Base-by-base conservation (phyloP, 179 eudicot species). In the Amaranthus tricolor region DNA sequence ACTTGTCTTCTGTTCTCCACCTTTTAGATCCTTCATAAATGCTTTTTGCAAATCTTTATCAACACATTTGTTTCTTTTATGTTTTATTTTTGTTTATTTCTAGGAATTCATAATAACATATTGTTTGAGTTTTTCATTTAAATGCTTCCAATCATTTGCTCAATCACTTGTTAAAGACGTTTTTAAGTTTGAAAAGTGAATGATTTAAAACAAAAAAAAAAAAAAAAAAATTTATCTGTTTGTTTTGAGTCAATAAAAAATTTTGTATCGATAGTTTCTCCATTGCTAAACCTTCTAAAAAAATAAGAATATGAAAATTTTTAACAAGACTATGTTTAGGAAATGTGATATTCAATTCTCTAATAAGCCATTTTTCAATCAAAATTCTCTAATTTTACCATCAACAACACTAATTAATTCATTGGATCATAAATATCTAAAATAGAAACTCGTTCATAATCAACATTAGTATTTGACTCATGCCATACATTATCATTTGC, bases 341-440 rank as follows among this genome's bases (percentile, higher is more conserved):
- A 55, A 55, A 55, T 55, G 59, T 55, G 15, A 11, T 15, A 55
- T 55, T 57, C 61, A 5, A 57, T 16, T 57, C 24, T 21, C 61
- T 57, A 17, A 15, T 16, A 17, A 21, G 61, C 9, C 61, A 19
- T 21, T 57, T 57, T 7, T 57, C 61, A 16, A 57, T 57, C 9
- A 57, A 57, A 57, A 57, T 57, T 57, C 61, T 57, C 61, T 57
- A 16, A 21, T 31, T 57, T 57, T 57, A 57, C 21, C 61, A 57
- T 57, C 61, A 57, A 57, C 21, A 16, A 21, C n/a, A 57, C 16
- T 4, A 31, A 4, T 14, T 14, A 1, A 10, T 14, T 55, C n/a
- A n/a, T n/a, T n/a, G n/a, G 40, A 31, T 31, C 40, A 31, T 31
- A 31, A 31, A 31, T 2, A 31, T 31, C 40, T 31, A 31, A 31